Evolutionary conservation across 139 green algal genomes (phyloP).

Genomic region (Chlamydomonas sp.): DNA sequence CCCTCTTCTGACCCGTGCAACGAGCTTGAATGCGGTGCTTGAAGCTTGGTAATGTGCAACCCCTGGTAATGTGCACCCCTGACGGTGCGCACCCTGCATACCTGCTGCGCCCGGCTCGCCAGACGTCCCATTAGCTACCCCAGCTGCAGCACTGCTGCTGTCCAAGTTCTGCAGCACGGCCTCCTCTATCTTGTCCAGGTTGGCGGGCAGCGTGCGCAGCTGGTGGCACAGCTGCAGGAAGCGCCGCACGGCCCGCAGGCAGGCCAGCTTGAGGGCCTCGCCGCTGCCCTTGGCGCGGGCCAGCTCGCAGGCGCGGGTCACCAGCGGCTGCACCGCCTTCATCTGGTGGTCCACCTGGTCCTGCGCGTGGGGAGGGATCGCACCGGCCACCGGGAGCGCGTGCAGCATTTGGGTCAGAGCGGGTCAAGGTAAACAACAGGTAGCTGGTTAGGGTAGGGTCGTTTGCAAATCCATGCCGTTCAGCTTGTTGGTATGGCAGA

Average conservation of each 20-base stretch:
- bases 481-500: too few relatives aligned
- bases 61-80: too few relatives aligned
- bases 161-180: slow-evolving; percentile 38
- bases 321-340: not conserved
- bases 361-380: not conserved
- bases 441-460: too few relatives aligned
- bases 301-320: slow-evolving; percentile 10
- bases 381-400: too few relatives aligned
- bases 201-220: slow-evolving; percentile 33
- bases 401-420: too few relatives aligned
- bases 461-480: too few relatives aligned
- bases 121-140: too few relatives aligned
- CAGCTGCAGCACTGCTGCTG: not conserved
- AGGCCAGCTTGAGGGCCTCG: slow-evolving; percentile 5
- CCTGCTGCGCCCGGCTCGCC: too few relatives aligned
- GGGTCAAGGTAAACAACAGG: too few relatives aligned
- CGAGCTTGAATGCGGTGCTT: too few relatives aligned
- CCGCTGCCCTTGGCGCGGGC: not conserved
- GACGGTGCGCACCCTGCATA: too few relatives aligned
- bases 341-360: slow-evolving; percentile 25
- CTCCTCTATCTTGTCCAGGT: slow-evolving; percentile 46
- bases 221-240: slow-evolving; percentile 40
- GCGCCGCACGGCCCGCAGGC: slow-evolving; percentile 19
- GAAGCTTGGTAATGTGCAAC: too few relatives aligned
- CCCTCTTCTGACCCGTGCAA: not conserved